Base-by-base conservation (phyloP, 2,329 filamentous ascomycete species). In the Metarhizium robertsii region DNA sequence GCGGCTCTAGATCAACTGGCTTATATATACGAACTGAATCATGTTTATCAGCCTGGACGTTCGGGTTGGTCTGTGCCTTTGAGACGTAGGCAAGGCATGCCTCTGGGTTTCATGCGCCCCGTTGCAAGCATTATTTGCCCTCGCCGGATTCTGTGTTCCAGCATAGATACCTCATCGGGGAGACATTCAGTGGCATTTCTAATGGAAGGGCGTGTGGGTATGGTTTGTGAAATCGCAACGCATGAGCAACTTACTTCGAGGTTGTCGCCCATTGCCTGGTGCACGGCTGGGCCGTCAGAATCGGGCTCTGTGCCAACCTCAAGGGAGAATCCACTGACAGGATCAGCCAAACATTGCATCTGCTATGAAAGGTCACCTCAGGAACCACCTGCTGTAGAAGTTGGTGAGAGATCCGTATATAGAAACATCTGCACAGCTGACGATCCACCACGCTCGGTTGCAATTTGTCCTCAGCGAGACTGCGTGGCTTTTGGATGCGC, bases 401-500 rank as follows among this genome's bases (percentile, higher is more conserved):
- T 64, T 40, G 66, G 65, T 16, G 60, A 62, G 36, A 61, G 64
- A 52, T 65, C 61, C 47, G 59, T 68, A 43, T 70, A 68, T 62
- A 72, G 75, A 45, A 73, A 79, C 58, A 63, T 87, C 45, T 85
- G 84, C 62, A 81, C 78, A 2, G 69, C 77, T 42, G 79, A 86
- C 53, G 82, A 86, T 59, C 80, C 80, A 16, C 84, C 85, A 13
- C 77, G 80, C n/a, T 85, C 81, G 43, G 77, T 87, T 10, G 79
- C 84, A 0, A 79, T 87, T 38, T 86, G 80, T 60, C 84, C 84
- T n/a, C 79, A 84, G 56, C 75, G 81, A 49, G 76, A 77, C 52
- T 86, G 82, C 60, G 79, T 86, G 38, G 84, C 83, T 8, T 87
- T 86, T 69, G 84, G 84, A 14, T 85, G 81, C 59, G 76, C 77